Percentiles rank a stretch among this genome's conserved stretches.
These are phyloP conservation scores for Candida arabinofermentans DNA, from an alignment of 805 yeast species.

Conservation along the genomic window DNA sequence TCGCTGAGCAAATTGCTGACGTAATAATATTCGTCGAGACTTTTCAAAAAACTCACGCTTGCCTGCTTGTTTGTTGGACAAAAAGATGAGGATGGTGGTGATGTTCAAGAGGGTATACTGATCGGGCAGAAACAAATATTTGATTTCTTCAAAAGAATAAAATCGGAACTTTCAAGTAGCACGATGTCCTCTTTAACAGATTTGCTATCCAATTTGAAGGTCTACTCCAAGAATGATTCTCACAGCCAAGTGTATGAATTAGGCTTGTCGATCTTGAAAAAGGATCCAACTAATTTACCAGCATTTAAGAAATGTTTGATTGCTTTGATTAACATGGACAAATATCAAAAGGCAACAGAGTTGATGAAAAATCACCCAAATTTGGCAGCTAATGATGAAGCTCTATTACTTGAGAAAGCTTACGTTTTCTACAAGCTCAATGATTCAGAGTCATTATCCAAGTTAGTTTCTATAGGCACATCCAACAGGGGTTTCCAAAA, in stretches of 20 bases:
- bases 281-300: slow-evolving; percentile 24
- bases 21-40: not conserved
- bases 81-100: no score
- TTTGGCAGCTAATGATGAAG: slow-evolving; percentile 14
- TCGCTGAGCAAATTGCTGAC: not conserved
- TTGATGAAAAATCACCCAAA: slow-evolving; percentile 31
- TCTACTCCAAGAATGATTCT: slow-evolving; percentile 34
- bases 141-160: no score
- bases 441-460: slow-evolving; percentile 24
- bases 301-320: slow-evolving; percentile 44
- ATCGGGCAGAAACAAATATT: no score
- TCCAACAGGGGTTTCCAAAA: slow-evolving; percentile 40
- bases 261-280: slow-evolving; percentile 26
- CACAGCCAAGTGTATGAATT: slow-evolving; percentile 32
- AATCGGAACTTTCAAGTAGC: no score
- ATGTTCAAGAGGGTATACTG: no score
- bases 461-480: slow-evolving; percentile 13
- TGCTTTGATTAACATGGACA: slow-evolving; percentile 58
- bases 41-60: no score
- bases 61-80: no score
- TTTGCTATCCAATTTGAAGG: slow-evolving; percentile 32
- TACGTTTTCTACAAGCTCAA: slow-evolving; percentile 56
- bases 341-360: slow-evolving; percentile 45
- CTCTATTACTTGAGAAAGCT: slow-evolving; percentile 47
- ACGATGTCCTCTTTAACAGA: slow-evolving; percentile 27